Conservation (phyloP, 2,329 filamentous ascomycete genomes). For the Microascus cirrosus region DNA sequence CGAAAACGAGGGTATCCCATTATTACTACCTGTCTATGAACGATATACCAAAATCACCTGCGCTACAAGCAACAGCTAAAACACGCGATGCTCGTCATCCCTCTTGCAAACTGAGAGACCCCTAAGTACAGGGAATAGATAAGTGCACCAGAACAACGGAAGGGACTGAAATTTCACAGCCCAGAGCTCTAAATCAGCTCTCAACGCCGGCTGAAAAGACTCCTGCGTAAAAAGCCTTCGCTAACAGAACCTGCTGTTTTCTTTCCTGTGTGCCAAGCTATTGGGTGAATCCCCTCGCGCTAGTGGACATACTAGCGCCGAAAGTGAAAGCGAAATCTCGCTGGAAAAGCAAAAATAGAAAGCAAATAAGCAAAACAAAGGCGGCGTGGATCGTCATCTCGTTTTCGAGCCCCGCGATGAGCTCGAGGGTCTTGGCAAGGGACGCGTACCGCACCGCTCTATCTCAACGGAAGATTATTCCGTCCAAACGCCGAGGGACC, state of each 20-base stretch:
- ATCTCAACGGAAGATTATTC: conserved; percentile 36
- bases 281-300: background rate
- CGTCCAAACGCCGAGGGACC: conserved; percentile 28
- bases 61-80: background rate
- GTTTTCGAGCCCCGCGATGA: background rate
- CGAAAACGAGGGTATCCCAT: background rate
- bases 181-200: background rate
- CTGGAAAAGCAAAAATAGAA: background rate
- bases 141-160: background rate
- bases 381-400: background rate
- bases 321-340: background rate
- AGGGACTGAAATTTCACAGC: background rate
- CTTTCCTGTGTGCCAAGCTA: background rate
- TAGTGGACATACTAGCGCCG: background rate
- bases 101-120: background rate
- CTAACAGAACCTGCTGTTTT: background rate
- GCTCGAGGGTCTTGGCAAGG: background rate
- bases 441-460: conserved; percentile 1
- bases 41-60: background rate
- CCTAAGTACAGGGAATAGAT: background rate
- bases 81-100: background rate
- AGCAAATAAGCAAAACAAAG: background rate
- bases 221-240: background rate
- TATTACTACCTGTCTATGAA: background rate
- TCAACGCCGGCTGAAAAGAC: background rate